Base-by-base conservation (phyloP, 2,329 filamentous ascomycete genomes). In the Ophiostoma ulmi region DNA sequence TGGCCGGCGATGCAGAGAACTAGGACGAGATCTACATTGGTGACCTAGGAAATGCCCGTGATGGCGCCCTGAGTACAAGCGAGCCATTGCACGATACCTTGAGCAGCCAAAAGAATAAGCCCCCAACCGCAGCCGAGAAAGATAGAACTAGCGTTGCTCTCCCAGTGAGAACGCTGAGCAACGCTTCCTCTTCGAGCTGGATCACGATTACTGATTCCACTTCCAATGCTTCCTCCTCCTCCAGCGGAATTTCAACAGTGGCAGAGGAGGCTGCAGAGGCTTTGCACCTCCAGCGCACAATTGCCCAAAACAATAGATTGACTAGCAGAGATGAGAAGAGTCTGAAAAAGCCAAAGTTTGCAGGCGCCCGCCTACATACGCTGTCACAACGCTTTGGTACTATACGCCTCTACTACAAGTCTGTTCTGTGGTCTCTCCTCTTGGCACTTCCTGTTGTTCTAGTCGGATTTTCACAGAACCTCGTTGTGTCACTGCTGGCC, bases 391-490 rank as follows among this genome's bases (percentile, higher is more conserved):
- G 68, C 17, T 38, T 41, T 26, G 36, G 52, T 5, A 67, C 67
- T 13, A 26, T 72, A 31, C 70, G 67, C 14, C 26, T 61, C 26
- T 36, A 70, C 67, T 71, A 67, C 68, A 75, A 73, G 63, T 73
- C 76, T 13, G 69, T 72, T 8, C 35, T 68, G 14, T 75, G 72
- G 72, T 73, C 75, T 39, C 64, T 74, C 11, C 36, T 74, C 11
- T 71, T 76, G 69, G 70, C 72, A n/a, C 67, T 74, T n/a, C 70
- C 73, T 1, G 72, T 75, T 14, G 67, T 75, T 6, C 70, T 74
- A 26, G 74, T 75, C 58, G 74, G 74, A 14, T 76, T 75, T 65
- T 71, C 75, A 5, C 75, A 74, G 14, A 71, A 68, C 20, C 71
- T 76, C 6, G 52, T 72, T 13, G 72, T 75, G 0, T 75, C 75